Evolutionary conservation across 495 filamentous ascomycete genomes (phyloP), one percentile per base, ranked within the genome.

Genomic region (Neurospora sp.): DNA sequence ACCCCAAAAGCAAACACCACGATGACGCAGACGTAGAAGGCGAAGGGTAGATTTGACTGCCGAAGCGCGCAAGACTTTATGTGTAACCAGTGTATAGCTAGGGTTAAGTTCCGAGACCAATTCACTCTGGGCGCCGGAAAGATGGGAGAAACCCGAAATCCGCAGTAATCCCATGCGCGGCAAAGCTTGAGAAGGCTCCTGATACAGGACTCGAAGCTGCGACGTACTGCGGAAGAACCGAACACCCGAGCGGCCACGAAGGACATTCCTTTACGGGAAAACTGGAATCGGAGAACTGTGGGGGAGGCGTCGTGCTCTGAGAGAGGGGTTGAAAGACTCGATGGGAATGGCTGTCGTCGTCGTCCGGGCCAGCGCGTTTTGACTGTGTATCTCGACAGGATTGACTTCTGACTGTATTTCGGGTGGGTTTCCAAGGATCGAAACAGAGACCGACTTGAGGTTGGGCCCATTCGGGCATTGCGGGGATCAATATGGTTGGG

Each of bases 101-200:
- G 91, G 91, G 91, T 93, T 93, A 93, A 92, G 90, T 91, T 92
- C 90, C 90, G 86, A 88, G 80, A 81, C 83, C 83, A 83, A 84
- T 87, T 87, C 88, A 84, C 86, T 83, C 78, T 80, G 73, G 75
- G 80, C 75, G 78, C 74, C 77, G 79, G 76, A 72, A 60, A 62
- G 39, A 70, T 40, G 31, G 41, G 35, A 42, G 62, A 46, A 42
- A 62, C 72, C 54, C 72, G 18, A 44, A 74, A 74, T 71, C 75
- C 73, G 72, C 78, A 80, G 74, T 74, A 77, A 77, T 74, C 42
- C 80, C 80, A 73, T 69, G 39, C 80, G 80, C 80, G 77, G 81
- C 82, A 75, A 76, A 76, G 77, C 80, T 76, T 77, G 79, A 73
- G 46, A 39, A 77, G 74, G 54, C 46, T 77, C 80, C 80, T 76